Evolutionary conservation across 768 basidiomycete species (phyloP).

Genomic region (Pleurotus tuber-regium): DNA sequence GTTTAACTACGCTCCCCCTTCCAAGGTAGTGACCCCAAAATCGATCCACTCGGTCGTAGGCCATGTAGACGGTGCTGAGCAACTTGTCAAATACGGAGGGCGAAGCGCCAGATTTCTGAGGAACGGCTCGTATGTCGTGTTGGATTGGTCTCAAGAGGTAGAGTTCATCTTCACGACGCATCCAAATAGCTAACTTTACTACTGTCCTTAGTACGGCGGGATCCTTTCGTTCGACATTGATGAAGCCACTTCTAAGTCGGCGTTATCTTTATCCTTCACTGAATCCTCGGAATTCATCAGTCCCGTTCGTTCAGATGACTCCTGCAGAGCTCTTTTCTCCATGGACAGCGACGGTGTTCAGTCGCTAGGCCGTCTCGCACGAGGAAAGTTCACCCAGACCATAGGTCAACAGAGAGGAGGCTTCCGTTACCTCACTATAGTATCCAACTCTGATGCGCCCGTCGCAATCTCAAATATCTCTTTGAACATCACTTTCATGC

Average conservation of each 20-base stretch:
- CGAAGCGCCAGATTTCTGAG: slow-evolving; percentile 26
- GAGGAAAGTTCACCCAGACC: slow-evolving; percentile 31
- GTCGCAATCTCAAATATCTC: slow-evolving; percentile 42
- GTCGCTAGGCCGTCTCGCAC: slow-evolving; percentile 22
- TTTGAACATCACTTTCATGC: slow-evolving; percentile 44
- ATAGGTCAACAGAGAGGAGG: slow-evolving; percentile 41
- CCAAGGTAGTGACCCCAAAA: slow-evolving; percentile 29
- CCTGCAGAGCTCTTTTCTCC: slow-evolving; percentile 23
- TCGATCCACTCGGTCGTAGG: slow-evolving; percentile 25
- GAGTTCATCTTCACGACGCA: not conserved
- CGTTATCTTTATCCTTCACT: slow-evolving; percentile 46
- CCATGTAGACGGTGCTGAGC: slow-evolving; percentile 21
- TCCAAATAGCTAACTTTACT: not conserved
- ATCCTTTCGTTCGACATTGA: slow-evolving; percentile 27
- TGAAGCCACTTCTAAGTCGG: slow-evolving; percentile 24
- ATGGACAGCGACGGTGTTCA: slow-evolving; percentile 34
- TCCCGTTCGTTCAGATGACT: slow-evolving; percentile 41
- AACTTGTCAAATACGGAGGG: slow-evolving; percentile 21
- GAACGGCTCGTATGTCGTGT: slow-evolving; percentile 32
- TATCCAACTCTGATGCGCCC: slow-evolving; percentile 31
- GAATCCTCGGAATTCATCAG: slow-evolving; percentile 48
- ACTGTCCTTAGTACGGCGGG: slow-evolving; percentile 27
- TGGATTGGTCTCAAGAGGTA: slow-evolving; percentile 40
- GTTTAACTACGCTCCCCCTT: slow-evolving; percentile 38
- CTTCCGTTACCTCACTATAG: slow-evolving; percentile 45